Evolutionary conservation across 257 asterid species (phyloP), one percentile per base, ranked within the genome.

Genomic region (Orobanche coerulescens): DNA sequence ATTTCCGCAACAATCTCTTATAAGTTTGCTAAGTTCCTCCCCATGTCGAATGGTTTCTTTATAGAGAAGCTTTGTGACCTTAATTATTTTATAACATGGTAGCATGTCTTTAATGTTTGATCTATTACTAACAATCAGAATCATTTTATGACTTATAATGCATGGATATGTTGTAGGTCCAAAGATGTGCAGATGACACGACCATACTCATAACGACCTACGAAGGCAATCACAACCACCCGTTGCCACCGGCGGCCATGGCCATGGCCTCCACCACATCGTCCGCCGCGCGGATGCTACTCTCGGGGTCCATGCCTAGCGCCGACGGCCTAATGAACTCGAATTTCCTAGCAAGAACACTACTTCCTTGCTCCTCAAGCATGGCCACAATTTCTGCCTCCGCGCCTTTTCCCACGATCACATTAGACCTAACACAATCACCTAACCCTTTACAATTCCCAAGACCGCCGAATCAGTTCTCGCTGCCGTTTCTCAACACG

Each of bases 211-310:
- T 86, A 58, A 92, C 98, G 51, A 88, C 98, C 2, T 92, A 92
- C 33, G 98, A 92, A 70, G 97, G 97, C 25, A 88, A 78, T 37
- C 98, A 92, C 85, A 88, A 82, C 72, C 98, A 92, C 72, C 94
- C 95, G 1, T 68, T 92, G 61, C 98, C 98, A 0, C 97, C 97
- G 12, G 94, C 98, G 22, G 98, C 98, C 37, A 82, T 88, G 89
- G 95, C 90, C 4, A 92, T 92, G 98, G 97, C 95, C 31, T 78
- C 96, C 1, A 79, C 98, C 0, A 92, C 98, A n/a, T 84, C 98
- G 9, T 79, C 98, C 2, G 98, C 98, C 0, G 98, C 96, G 4
- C 70, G 69, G 66, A 86, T 86, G 96, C 79, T 88, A 18, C 94
- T 92, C 15, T 92, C 98, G 0, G 98, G 95, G 1, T 86, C 98